Conservation (phyloP, 306 rosid genomes). For the Fragaria iinumae region DNA sequence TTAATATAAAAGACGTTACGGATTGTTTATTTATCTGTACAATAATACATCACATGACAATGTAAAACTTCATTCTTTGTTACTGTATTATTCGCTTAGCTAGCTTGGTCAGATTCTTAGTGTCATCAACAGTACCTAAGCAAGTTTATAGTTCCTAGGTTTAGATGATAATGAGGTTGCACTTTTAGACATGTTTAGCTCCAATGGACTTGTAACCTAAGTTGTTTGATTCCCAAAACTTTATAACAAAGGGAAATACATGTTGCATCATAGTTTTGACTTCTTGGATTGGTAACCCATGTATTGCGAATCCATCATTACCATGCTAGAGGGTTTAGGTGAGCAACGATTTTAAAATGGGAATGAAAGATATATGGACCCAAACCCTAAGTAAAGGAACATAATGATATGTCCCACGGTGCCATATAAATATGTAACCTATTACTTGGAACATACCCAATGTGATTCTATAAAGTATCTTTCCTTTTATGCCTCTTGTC, state of each 20-base stretch:
- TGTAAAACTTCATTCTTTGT: background rate
- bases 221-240: background rate
- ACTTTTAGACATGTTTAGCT: background rate
- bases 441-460: constrained; percentile 35
- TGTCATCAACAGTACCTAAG: background rate
- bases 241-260: background rate
- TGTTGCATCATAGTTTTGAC: background rate
- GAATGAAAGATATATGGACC: constrained; percentile 9
- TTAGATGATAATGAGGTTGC: background rate
- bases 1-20: background rate
- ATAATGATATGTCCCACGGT: constrained; percentile 21
- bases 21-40: no score
- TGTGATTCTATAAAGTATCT: constrained; percentile 15
- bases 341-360: background rate
- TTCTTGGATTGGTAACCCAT: constrained; percentile 2
- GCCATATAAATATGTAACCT: constrained; percentile 25
- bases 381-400: background rate
- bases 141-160: background rate
- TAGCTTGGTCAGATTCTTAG: background rate
- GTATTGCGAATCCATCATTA: constrained; percentile 6
- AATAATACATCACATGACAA: no score
- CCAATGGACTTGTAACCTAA: background rate
- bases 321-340: constrained; percentile 1
- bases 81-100: no score
- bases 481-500: constrained; percentile 7